phyloP scores from a whole-genome alignment of 129 eudicot genomes.

The Ambrosia artemisiifolia region DNA sequence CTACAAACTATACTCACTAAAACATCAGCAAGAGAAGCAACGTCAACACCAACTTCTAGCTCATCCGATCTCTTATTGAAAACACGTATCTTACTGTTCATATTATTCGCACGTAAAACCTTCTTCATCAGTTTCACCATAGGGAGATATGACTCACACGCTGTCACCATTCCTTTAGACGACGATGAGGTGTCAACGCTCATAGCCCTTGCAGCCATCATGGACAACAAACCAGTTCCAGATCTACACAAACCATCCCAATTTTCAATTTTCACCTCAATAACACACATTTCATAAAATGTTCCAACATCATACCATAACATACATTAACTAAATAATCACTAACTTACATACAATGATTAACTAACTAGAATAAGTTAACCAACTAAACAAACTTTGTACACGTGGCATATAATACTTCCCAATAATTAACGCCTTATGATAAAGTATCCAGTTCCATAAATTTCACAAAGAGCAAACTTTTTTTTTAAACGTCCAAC shows the following conservation, averaged over 20 bases:
- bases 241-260: slow-evolving; percentile 40
- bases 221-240: slow-evolving; percentile 91
- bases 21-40: slow-evolving; percentile 74
- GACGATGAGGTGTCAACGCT: slow-evolving; percentile 20
- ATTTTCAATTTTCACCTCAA: not conserved
- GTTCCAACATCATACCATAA: not conserved
- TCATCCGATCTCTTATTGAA: slow-evolving; percentile 84
- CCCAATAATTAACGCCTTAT: no score
- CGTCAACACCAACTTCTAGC: slow-evolving; percentile 67
- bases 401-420: no score
- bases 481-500: no score
- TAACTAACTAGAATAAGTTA: no score
- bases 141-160: slow-evolving; percentile 95
- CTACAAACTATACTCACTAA: slow-evolving; percentile 50
- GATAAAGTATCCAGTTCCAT: no score
- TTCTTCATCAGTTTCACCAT: slow-evolving; percentile 89
- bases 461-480: no score
- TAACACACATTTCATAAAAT: not conserved
- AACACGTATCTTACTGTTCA: slow-evolving; percentile 59
- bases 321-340: no score
- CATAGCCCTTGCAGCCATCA: slow-evolving; percentile 96
- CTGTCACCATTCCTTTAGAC: slow-evolving; percentile 57
- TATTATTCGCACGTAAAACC: slow-evolving; percentile 68
- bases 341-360: no score
- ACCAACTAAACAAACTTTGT: no score